These are phyloP conservation scores for Monosporascus cannonballus DNA, from an alignment of 2,329 filamentous ascomycete genomes.

Conservation along the genomic window DNA sequence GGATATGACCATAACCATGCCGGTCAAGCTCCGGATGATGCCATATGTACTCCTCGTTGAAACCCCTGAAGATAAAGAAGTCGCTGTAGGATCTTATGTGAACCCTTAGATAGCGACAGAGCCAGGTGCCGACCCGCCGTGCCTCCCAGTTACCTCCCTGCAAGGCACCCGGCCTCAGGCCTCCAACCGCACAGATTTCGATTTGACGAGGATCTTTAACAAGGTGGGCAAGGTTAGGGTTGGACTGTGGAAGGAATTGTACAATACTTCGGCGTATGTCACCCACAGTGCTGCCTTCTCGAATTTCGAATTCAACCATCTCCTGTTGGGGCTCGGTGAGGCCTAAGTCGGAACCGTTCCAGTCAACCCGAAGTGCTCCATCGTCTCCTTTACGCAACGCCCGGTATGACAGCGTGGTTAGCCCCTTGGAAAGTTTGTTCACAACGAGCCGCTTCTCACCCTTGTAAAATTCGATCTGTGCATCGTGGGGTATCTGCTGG, in stretches of 20 bases:
- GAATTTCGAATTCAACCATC: slow-evolving; percentile 11
- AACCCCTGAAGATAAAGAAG: slow-evolving; percentile 23
- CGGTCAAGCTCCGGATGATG: slow-evolving; percentile 14
- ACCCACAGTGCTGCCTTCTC: slow-evolving; percentile 21
- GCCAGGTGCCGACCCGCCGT: slow-evolving; percentile 21
- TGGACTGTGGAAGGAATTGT: slow-evolving; percentile 8
- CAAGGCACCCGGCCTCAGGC: slow-evolving; percentile 22
- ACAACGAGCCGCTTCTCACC: slow-evolving; percentile 5
- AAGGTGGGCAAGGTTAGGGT: not conserved
- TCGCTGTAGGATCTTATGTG: slow-evolving; percentile 12
- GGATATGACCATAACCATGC: slow-evolving; percentile 6
- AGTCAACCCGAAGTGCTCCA: slow-evolving; percentile 11
- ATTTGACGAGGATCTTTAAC: slow-evolving; percentile 22
- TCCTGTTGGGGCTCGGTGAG: slow-evolving; percentile 8
- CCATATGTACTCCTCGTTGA: slow-evolving; percentile 28
- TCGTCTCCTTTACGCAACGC: slow-evolving; percentile 9
- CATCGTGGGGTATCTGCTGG: slow-evolving; percentile 6
- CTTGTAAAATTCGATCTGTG: slow-evolving; percentile 12
- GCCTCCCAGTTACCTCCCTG: slow-evolving; percentile 28
- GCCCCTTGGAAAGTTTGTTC: slow-evolving; percentile 9
- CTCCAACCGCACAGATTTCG: slow-evolving; percentile 22
- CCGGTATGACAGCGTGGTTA: slow-evolving; percentile 13
- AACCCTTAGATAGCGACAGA: slow-evolving; percentile 26
- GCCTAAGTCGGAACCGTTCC: slow-evolving; percentile 6
- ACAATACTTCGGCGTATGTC: slow-evolving; percentile 20